Conservation (phyloP, 495 filamentous ascomycete species). For the Tetracladium marchalianum region DNA sequence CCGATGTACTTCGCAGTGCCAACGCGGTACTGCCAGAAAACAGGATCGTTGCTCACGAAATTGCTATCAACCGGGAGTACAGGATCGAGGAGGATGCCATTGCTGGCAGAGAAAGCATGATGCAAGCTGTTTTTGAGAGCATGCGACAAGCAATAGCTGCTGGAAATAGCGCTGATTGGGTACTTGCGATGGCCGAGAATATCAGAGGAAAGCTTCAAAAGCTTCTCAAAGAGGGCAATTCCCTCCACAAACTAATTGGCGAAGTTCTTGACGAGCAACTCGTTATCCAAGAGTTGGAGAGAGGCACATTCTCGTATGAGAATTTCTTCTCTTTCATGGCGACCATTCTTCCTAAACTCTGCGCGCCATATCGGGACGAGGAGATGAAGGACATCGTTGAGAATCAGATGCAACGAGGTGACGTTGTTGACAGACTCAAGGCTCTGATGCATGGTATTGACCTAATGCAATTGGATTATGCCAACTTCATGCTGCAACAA, state of each 20-base stretch:
- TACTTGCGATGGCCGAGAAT: constrained; percentile 75
- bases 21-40: constrained; percentile 66
- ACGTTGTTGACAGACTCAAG: constrained; percentile 76
- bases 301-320: constrained; percentile 85
- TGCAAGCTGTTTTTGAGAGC: constrained; percentile 59
- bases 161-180: constrained; percentile 63
- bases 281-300: constrained; percentile 63
- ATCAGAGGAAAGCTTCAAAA: constrained; percentile 76
- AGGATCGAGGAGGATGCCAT: constrained; percentile 42
- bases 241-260: constrained; percentile 73
- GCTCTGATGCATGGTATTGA: constrained; percentile 81
- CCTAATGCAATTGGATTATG: constrained; percentile 85
- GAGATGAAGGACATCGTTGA: constrained; percentile 72
- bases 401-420: constrained; percentile 55
- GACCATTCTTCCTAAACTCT: constrained; percentile 81
- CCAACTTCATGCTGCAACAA: constrained; percentile 81
- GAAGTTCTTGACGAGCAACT: constrained; percentile 76
- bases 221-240: constrained; percentile 67
- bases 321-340: constrained; percentile 89
- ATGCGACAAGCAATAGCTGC: constrained; percentile 68
- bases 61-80: constrained; percentile 83
- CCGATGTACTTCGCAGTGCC: constrained; percentile 13
- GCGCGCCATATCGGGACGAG: constrained; percentile 80
- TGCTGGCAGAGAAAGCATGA: constrained; percentile 36
- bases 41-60: constrained; percentile 76